Conservation (phyloP, 148 eudicot species). For the Silene uniflora region DNA sequence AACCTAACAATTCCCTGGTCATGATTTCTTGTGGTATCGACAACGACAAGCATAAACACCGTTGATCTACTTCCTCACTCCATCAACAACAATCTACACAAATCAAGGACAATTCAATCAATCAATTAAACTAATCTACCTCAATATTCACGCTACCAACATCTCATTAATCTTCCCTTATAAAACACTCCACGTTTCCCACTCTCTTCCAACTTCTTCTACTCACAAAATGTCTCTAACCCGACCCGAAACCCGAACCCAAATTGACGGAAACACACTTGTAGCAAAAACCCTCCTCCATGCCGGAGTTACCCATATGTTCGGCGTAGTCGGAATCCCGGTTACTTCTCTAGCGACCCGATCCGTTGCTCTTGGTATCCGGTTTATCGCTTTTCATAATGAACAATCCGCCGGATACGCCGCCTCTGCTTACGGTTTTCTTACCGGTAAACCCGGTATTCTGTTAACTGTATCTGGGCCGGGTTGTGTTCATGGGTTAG, state of each 20-base stretch:
- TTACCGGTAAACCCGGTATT: constrained; percentile 75
- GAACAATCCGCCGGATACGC: constrained; percentile 99
- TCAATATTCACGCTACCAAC: not conserved
- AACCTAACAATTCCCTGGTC: not conserved
- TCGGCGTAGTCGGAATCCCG: constrained; percentile 96
- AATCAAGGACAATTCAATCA: not conserved
- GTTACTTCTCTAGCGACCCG: constrained; percentile 85
- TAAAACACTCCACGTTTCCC: not conserved
- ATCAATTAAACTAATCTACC: not conserved
- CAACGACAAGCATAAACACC: not conserved
- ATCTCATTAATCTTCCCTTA: no score
- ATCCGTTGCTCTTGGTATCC: constrained; percentile 64
- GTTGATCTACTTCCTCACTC: not conserved
- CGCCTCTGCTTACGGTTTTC: constrained; percentile 90
- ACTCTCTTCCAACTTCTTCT: not conserved
- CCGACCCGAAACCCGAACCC: not conserved
- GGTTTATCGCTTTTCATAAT: constrained; percentile 97
- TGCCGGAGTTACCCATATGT: constrained; percentile 67
- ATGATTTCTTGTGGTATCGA: no score
- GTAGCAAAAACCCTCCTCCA: constrained; percentile 55
- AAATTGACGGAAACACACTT: constrained; percentile 62
- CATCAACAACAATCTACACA: not conserved
- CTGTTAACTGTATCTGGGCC: constrained; percentile 96
- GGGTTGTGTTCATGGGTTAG: constrained; percentile 93
- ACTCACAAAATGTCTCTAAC: not conserved